phyloP scores from a whole-genome alignment of 345 rosid species.

The Salix koriyanagi region DNA sequence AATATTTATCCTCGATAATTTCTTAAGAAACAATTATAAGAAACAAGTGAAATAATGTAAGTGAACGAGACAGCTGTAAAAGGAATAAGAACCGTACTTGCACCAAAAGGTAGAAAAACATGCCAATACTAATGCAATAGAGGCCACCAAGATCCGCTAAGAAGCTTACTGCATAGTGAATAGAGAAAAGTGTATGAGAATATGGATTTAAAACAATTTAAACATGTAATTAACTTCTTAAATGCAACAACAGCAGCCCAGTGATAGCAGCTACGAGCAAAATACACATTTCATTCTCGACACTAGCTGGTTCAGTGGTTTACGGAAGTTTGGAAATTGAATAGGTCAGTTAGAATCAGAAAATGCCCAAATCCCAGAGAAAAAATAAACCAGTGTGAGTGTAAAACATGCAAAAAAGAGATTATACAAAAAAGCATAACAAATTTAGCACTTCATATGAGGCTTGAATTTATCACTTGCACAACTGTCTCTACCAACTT shows the following conservation, averaged over 20 bases:
- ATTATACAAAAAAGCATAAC: not conserved
- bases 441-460: too few species aligned
- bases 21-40: not conserved
- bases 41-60: not conserved
- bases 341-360: not conserved
- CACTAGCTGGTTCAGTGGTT: not conserved
- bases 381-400: not conserved
- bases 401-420: not conserved
- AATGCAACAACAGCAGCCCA: not conserved
- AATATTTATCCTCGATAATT: too few species aligned
- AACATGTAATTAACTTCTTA: not conserved
- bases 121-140: constrained; percentile 86
- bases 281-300: not conserved
- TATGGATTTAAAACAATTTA: not conserved
- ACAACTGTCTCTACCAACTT: too few species aligned
- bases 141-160: constrained; percentile 98
- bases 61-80: not conserved
- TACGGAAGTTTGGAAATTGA: not conserved
- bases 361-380: not conserved
- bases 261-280: not conserved
- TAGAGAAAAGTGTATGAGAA: constrained; percentile 9
- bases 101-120: constrained; percentile 83
- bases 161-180: constrained; percentile 75
- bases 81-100: constrained; percentile 51
- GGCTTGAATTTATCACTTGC: too few species aligned